Percentiles rank a stretch among this genome's conserved stretches.
Evolutionary conservation across 176 grass and related monocot species (phyloP).

Genomic region (Alloteropsis semialata): DNA sequence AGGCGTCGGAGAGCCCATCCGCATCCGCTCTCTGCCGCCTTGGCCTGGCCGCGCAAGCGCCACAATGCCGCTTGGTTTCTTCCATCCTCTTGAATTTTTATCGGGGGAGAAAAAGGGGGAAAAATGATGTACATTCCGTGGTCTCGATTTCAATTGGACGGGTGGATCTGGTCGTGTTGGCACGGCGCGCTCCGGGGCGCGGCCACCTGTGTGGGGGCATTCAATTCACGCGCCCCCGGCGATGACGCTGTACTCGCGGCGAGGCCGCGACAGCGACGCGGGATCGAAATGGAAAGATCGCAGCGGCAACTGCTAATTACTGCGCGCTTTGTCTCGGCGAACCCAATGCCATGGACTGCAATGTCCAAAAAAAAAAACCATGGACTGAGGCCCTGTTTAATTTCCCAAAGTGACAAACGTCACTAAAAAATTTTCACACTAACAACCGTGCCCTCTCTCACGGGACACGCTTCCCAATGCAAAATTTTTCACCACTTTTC

Average conservation of each 20-base stretch:
- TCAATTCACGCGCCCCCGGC: slow-evolving; percentile 2
- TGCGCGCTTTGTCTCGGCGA: not conserved
- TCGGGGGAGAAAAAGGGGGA: no score
- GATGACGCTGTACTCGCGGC: not conserved
- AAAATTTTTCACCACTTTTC: no score
- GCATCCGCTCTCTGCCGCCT: not conserved
- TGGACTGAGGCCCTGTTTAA: no score
- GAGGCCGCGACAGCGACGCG: not conserved
- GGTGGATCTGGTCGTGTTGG: not conserved
- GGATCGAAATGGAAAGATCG: not conserved
- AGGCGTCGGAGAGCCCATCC: slow-evolving; percentile 9
- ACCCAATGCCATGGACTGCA: no score
- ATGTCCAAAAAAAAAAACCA: no score
- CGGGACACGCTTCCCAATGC: no score
- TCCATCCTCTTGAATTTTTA: no score
- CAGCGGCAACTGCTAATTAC: not conserved
- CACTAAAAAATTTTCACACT: no score
- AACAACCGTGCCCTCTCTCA: no score
- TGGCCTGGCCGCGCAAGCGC: not conserved
- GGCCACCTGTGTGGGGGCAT: slow-evolving; percentile 13
- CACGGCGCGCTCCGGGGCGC: not conserved
- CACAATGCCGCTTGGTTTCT: not conserved
- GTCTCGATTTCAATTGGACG: not conserved
- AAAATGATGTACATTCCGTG: not conserved
- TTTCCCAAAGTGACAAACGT: no score